phyloP scores from a whole-genome alignment of 371 early-diverging fungal genomes.

The Dichotomocladium elegans region DNA sequence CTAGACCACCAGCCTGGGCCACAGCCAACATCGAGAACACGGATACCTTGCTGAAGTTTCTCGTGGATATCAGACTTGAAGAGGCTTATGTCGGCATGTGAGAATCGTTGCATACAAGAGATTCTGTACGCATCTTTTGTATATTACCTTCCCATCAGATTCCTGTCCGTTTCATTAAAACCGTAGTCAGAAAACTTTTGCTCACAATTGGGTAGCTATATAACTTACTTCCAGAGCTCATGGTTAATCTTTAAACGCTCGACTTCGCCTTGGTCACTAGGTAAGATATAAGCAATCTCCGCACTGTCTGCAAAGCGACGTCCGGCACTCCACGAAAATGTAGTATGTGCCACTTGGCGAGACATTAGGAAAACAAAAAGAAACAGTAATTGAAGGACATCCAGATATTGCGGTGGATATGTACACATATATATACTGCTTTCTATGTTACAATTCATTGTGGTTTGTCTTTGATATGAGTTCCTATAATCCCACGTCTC shows the following conservation, averaged over 20 bases:
- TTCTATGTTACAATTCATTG: too few relatives aligned
- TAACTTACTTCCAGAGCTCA: slow-evolving; percentile 29
- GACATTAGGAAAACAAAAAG: too few relatives aligned
- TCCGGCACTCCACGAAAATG: slow-evolving; percentile 21
- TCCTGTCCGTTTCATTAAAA: background rate
- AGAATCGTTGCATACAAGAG: too few relatives aligned
- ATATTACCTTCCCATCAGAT: too few relatives aligned
- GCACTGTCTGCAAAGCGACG: slow-evolving; percentile 24
- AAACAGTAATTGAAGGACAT: too few relatives aligned
- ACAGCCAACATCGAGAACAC: slow-evolving; percentile 44
- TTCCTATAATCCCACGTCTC: too few relatives aligned
- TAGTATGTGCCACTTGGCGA: background rate
- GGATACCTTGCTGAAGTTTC: slow-evolving; percentile 26
- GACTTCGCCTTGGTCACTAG: slow-evolving; percentile 37
- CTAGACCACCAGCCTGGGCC: slow-evolving; percentile 48
- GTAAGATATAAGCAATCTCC: slow-evolving; percentile 37
- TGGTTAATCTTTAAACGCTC: slow-evolving; percentile 36
- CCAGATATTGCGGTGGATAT: too few relatives aligned
- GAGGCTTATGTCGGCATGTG: too few relatives aligned
- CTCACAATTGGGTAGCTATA: too few relatives aligned
- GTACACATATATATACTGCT: too few relatives aligned
- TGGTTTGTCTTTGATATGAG: too few relatives aligned
- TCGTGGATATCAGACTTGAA: slow-evolving; percentile 40
- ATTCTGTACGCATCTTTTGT: too few relatives aligned
- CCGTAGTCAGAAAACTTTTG: background rate